Evolutionary conservation across 805 yeast species (phyloP).

Genomic region (Nakazawaea ambrosiae): DNA sequence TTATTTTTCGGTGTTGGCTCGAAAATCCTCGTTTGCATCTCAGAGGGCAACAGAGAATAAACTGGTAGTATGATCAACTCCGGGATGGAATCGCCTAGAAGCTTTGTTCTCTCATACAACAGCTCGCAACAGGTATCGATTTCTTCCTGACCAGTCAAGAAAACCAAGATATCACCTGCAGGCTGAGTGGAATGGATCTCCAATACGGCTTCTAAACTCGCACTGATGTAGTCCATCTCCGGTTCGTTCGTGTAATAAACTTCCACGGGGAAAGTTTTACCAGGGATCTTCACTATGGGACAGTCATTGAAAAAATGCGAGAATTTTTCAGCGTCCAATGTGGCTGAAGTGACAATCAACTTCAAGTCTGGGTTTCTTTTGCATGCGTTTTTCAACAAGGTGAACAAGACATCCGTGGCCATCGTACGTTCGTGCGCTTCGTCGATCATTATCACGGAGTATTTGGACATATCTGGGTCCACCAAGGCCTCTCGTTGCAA

Average conservation of each 20-base stretch:
- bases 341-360: slow-evolving; percentile 86
- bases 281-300: slow-evolving; percentile 81
- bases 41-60: slow-evolving; percentile 87
- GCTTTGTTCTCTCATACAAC: slow-evolving; percentile 54
- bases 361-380: slow-evolving; percentile 61
- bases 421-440: slow-evolving; percentile 97
- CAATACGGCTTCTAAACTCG: slow-evolving; percentile 76
- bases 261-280: slow-evolving; percentile 88
- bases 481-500: slow-evolving; percentile 77
- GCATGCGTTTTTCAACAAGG: slow-evolving; percentile 73
- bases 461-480: slow-evolving; percentile 70
- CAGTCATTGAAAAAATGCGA: slow-evolving; percentile 71
- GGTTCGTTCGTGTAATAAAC: slow-evolving; percentile 74
- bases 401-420: slow-evolving; percentile 88
- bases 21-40: slow-evolving; percentile 81
- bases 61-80: slow-evolving; percentile 80
- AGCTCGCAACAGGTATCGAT: slow-evolving; percentile 85
- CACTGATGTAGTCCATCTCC: slow-evolving; percentile 78
- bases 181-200: slow-evolving; percentile 81
- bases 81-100: slow-evolving; percentile 50
- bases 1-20: slow-evolving; percentile 81
- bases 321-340: slow-evolving; percentile 84
- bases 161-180: slow-evolving; percentile 74
- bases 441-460: slow-evolving; percentile 86
- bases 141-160: slow-evolving; percentile 90